These are phyloP conservation scores for Tetrahymena thermophila DNA, from an alignment of 73 alveolate species.

Conservation along the genomic window DNA sequence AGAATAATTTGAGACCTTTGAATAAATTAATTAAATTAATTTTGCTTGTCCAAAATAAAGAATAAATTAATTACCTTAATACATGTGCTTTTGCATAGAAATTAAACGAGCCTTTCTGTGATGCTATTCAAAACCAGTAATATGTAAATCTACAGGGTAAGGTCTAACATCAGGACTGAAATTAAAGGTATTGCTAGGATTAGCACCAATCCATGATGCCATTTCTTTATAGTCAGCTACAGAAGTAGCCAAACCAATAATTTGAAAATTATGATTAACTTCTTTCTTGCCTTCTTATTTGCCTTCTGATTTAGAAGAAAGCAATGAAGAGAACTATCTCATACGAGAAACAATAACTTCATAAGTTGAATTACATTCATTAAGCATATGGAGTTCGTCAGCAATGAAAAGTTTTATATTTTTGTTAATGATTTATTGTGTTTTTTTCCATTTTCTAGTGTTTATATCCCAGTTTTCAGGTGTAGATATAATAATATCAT, in stretches of 20 bases:
- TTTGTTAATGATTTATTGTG: conserved; percentile 29
- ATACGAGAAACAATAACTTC: conserved; percentile 82
- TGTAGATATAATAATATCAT: conserved; percentile 44
- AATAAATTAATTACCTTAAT: conserved; percentile 1
- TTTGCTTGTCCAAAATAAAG: too few species aligned
- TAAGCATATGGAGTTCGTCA: conserved; percentile 78
- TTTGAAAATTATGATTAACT: conserved; percentile 58
- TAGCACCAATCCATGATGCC: conserved; percentile 74
- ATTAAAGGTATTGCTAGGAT: conserved; percentile 56
- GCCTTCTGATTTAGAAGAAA: not conserved
- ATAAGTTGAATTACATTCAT: conserved; percentile 49
- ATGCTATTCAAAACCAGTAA: conserved; percentile 67
- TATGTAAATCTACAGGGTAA: conserved; percentile 63
- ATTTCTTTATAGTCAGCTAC: conserved; percentile 83
- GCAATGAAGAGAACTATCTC: conserved; percentile 63
- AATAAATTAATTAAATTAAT: not conserved
- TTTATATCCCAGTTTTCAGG: conserved; percentile 80
- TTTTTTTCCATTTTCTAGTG: conserved; percentile 71
- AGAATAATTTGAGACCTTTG: not conserved
- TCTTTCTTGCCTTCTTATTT: conserved; percentile 9
- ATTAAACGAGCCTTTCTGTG: conserved; percentile 65
- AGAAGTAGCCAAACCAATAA: conserved; percentile 77
- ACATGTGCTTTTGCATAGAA: conserved; percentile 71
- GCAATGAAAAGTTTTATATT: conserved; percentile 61
- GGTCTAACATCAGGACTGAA: conserved; percentile 76